Evolutionary conservation across 1,284 basidiomycete species (phyloP), one percentile per base, ranked within the genome.

Genomic region (Meira miltonrushii): DNA sequence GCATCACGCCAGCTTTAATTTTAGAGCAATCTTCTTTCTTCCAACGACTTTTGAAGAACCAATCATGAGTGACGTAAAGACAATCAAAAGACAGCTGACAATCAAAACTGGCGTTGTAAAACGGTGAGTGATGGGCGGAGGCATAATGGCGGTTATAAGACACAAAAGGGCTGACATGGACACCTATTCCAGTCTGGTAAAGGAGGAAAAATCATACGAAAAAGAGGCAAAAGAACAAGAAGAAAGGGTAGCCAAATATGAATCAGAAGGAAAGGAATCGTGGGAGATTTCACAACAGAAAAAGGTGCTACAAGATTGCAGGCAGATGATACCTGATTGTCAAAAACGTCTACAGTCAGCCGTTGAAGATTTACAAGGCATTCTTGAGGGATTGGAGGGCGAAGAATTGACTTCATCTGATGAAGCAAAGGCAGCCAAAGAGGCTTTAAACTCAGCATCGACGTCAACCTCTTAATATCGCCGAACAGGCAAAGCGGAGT

Each of bases 81-180:
- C 67, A 5, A 54, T 47, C 52, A 71, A 72, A 50, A 64, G 70
- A 39, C 69, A 71, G 49, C 54, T 72, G 0, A 55, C 39, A 25
- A 72, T 72, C 64, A 72, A 72, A 59, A 69, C 68, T 9, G 66
- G 66, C 21, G 68, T 69, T 1, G 66, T 72, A 1, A 72, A 71
- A 49, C 56, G 70, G 69, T 72, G 33, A 60, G 59, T 58, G 6
- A 15, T 12, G 51, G 17, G 15, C 8, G 12, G 6, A 50, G 15
- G 12, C 7, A 53, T 5, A 5, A 53, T 40, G 51, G 12, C 13
- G 51, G 12, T 17, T 9, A 21, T 10, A 10, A 10, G 9, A 21
- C 9, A 50, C 21, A 39, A 28, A 50, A 13, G 25, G n/a, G 21
- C 21, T 39, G 23, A 15, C 48, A 8, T 21, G 28, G 2, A 11